Base-by-base conservation (phyloP, 805 yeast genomes). In the Yamadazyma nakazawae region DNA sequence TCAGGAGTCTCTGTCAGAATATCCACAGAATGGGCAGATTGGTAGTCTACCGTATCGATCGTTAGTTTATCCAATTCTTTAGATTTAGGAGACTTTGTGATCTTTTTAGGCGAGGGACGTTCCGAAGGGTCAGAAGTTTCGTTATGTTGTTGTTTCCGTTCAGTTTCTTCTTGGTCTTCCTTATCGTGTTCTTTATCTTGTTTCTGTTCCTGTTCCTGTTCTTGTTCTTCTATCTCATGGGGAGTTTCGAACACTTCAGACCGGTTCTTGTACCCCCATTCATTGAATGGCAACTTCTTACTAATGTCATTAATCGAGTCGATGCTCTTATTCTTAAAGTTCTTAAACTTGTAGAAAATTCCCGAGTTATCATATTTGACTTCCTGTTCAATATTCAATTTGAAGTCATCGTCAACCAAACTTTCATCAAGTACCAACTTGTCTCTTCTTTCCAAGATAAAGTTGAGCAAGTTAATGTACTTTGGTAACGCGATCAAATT, bases 391-490 rank as follows among this genome's bases (percentile, higher is more conserved):
- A 38, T 24, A 10, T 12, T 39, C 8, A 39, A 25, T 24, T 43
- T 43, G 40, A 37, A 40, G 8, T 40, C 38, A 7, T 26, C 30
- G 24, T 40, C 45, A 8, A 45, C 28, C 35, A 45, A 34, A 6
- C n/a, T 25, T 6, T 21, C 21, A 28, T 38, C 43, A 28, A 45
- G 17, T 13, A 39, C 43, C 5, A 45, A 13, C 7, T 31, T 34
- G 7, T 44, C 39, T 25, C 42, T 46, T 19, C 59, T 48, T 30
- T 50, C 52, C 17, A 64, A 56, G 24, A 64, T 42, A 13, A 54
- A 32, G 19, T 51, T 52, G 18, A 59, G 46, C 12, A 58, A 34
- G 18, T 54, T 51, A 35, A 57, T 60, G 31, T 48, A 54, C n/a
- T 41, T 42, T 7, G 54, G 54, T 25, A 59, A 46, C 24, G 50